phyloP scores from a whole-genome alignment of 164 flowering plant species.

The Houttuynia cordata region DNA sequence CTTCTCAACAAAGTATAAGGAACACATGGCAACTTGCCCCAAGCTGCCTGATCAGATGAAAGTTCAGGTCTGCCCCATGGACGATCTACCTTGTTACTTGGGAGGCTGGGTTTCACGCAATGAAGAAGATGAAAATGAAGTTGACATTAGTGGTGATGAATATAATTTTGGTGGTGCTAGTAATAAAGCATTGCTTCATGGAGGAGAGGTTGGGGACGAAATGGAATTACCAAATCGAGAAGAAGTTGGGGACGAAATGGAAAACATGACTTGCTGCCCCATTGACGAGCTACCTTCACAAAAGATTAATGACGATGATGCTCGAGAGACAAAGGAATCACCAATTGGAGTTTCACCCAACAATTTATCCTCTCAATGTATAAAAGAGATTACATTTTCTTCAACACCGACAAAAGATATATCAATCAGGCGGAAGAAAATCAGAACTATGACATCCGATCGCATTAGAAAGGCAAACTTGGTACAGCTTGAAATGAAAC shows the following conservation, averaged over 20 bases:
- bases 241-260: conserved; percentile 1
- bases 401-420: neutral
- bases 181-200: neutral
- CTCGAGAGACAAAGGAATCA: neutral
- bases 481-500: conserved; percentile 1
- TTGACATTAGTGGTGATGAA: conserved; percentile 1
- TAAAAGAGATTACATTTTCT: neutral
- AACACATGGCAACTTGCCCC: conserved; percentile 50
- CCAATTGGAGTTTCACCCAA: neutral
- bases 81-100: conserved; percentile 44
- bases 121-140: conserved; percentile 18
- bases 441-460: neutral
- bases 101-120: conserved; percentile 9
- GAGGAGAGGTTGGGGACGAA: no score
- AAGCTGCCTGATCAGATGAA: conserved; percentile 62
- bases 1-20: conserved; percentile 67
- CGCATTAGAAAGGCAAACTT: neutral
- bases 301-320: neutral
- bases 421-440: neutral
- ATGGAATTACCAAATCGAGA: no score
- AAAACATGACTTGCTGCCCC: conserved; percentile 4
- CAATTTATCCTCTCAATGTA: neutral
- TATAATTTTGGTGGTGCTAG: neutral
- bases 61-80: conserved; percentile 20
- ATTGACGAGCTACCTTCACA: no score